A percentile compares a stretch with the other conserved stretches of the same genome.
These are phyloP conservation scores for Amoebophrya sp. DNA, from an alignment of 169 alveolate genomes.

Conservation along the genomic window DNA sequence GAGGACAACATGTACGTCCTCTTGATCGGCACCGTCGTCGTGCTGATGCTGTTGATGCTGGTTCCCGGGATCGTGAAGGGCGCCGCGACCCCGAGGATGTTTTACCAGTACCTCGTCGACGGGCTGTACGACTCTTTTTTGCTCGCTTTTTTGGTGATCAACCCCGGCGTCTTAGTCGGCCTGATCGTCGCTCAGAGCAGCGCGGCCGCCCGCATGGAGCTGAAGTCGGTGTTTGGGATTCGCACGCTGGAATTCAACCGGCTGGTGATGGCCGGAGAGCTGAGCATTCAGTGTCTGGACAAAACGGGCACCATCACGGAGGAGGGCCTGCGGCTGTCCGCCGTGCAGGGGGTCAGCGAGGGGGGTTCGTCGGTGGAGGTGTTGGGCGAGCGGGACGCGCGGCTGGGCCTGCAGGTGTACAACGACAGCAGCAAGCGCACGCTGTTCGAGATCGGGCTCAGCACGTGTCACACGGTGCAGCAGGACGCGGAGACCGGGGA, in stretches of 20 bases:
- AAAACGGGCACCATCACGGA: neutral
- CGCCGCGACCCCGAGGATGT: neutral
- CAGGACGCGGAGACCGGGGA: neutral
- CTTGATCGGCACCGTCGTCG: neutral
- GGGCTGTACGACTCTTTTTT: neutral
- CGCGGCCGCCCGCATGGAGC: neutral
- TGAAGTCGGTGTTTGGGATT: neutral
- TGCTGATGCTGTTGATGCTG: neutral
- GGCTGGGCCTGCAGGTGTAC: neutral
- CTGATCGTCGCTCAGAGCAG: neutral
- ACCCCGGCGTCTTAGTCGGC: neutral
- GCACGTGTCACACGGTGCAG: constrained; percentile 21
- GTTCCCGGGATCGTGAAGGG: neutral
- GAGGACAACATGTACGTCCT: neutral
- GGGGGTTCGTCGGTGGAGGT: neutral
- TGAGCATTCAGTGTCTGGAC: neutral
- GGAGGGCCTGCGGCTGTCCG: neutral
- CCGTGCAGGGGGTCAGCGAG: neutral
- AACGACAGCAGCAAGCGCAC: neutral
- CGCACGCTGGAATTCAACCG: neutral
- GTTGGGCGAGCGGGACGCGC: neutral
- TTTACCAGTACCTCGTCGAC: neutral
- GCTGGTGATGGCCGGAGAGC: neutral
- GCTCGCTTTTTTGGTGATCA: neutral
- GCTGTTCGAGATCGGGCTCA: neutral